phyloP scores from a whole-genome alignment of 228 moss, liverwort and hornwort species.

The Sphagnum magellanicum region DNA sequence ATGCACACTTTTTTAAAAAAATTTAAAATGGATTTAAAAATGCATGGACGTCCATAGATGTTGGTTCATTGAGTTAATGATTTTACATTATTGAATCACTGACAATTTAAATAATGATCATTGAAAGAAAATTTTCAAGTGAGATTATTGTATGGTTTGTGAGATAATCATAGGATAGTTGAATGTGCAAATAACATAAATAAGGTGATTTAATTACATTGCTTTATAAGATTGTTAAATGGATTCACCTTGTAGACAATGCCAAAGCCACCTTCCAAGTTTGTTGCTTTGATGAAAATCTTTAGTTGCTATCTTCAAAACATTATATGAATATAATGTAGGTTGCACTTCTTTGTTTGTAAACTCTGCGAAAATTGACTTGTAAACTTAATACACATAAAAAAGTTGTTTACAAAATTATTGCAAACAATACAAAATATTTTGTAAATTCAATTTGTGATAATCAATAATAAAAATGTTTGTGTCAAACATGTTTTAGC shows the following conservation, averaged over 20 bases:
- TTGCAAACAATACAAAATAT: no score
- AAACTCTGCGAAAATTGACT: slow-evolving; percentile 8
- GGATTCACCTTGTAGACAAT: slow-evolving; percentile 18
- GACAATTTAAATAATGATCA: not conserved
- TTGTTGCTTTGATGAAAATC: slow-evolving; percentile 24
- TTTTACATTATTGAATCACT: no score
- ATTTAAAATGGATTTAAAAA: not conserved
- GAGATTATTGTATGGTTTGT: not conserved
- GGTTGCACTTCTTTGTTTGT: slow-evolving; percentile 20
- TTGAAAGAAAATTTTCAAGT: not conserved
- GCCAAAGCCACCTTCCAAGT: slow-evolving; percentile 27
- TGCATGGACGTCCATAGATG: not conserved
- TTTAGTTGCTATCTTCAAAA: slow-evolving; percentile 12
- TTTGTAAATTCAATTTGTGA: no score
- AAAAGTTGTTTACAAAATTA: no score
- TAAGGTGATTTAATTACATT: no score
- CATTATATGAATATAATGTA: slow-evolving; percentile 14
- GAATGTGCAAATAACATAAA: not conserved
- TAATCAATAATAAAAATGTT: no score
- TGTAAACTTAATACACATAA: no score
- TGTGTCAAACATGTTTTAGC: no score
- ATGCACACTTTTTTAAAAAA: not conserved
- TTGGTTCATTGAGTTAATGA: no score
- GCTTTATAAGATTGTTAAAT: no score
- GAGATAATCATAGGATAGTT: not conserved